A percentile compares a stretch with the other conserved stretches of the same genome.
Conservation (phyloP, 768 basidiomycete species). For the Panaeolus papilionaceus region DNA sequence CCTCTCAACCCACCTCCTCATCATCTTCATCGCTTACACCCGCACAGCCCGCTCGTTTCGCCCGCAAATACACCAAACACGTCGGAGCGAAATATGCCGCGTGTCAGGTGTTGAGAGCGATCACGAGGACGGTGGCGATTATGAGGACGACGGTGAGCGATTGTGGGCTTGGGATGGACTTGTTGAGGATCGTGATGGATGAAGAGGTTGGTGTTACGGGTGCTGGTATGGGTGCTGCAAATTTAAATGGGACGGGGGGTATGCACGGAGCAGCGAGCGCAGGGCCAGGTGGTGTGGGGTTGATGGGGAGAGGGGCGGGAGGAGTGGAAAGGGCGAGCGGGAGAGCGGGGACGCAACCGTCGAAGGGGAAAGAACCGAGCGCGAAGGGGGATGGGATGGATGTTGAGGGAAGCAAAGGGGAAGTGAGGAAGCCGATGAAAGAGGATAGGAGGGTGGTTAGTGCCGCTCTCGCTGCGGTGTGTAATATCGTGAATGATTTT, state of each 20-base stretch:
- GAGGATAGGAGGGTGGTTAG: conserved; percentile 75
- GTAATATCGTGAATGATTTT: conserved; percentile 88
- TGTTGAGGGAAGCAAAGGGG: conserved; percentile 12
- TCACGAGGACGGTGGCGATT: conserved; percentile 81
- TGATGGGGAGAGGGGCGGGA: not conserved
- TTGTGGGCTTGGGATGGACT: conserved; percentile 73
- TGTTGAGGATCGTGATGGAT: conserved; percentile 58
- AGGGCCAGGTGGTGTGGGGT: not conserved
- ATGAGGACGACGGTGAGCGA: conserved; percentile 88
- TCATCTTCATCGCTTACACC: too few species aligned
- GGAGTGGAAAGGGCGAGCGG: conserved; percentile 17
- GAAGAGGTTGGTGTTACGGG: conserved; percentile 31
- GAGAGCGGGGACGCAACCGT: not conserved
- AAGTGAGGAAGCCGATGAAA: conserved; percentile 33
- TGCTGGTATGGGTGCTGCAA: not conserved
- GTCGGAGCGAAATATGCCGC: conserved; percentile 85
- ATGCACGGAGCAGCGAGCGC: too few species aligned
- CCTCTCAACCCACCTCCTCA: too few species aligned
- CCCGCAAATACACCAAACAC: conserved; percentile 46
- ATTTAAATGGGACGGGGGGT: too few species aligned
- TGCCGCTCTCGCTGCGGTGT: conserved; percentile 76
- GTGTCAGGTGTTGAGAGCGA: conserved; percentile 83
- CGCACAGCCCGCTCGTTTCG: not conserved
- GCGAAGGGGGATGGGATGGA: conserved; percentile 25
- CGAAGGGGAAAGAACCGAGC: conserved; percentile 44